These are phyloP conservation scores for Exophiala phaeomuriformis DNA, from an alignment of 2,329 filamentous ascomycete species.

Conservation along the genomic window DNA sequence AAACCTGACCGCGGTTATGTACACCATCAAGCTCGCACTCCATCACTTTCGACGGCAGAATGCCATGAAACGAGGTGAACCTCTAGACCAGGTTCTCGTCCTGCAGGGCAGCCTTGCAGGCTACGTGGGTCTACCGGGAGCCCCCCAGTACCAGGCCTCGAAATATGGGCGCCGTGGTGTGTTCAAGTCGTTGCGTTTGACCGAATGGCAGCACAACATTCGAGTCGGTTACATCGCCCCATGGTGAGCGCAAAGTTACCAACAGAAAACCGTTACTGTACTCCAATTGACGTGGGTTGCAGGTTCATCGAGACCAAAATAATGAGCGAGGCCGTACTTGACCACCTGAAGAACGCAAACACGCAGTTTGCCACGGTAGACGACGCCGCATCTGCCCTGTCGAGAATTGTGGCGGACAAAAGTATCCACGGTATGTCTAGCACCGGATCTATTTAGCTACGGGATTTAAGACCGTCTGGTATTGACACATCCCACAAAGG, in stretches of 20 bases:
- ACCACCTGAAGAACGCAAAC: slow-evolving; percentile 20
- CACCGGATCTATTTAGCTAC: background rate
- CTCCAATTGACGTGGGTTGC: background rate
- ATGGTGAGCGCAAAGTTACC: slow-evolving; percentile 30
- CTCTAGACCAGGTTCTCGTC: slow-evolving; percentile 28
- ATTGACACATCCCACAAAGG: slow-evolving; percentile 1
- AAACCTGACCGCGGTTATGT: slow-evolving; percentile 21
- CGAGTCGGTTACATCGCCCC: slow-evolving; percentile 36
- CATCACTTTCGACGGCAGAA: slow-evolving; percentile 33
- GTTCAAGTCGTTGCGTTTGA: slow-evolving; percentile 33
- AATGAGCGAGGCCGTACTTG: slow-evolving; percentile 28
- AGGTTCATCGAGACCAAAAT: slow-evolving; percentile 35
- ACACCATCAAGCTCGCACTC: slow-evolving; percentile 23
- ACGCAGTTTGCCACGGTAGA: slow-evolving; percentile 20
- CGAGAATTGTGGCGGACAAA: slow-evolving; percentile 17
- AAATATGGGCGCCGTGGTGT: slow-evolving; percentile 37
- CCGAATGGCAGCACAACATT: slow-evolving; percentile 34
- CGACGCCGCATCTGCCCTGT: slow-evolving; percentile 13
- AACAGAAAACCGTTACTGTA: background rate
- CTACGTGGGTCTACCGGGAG: slow-evolving; percentile 32
- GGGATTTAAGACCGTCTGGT: background rate
- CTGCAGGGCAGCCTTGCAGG: slow-evolving; percentile 33
- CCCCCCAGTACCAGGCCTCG: slow-evolving; percentile 32
- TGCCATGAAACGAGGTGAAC: slow-evolving; percentile 26
- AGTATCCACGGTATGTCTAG: slow-evolving; percentile 21